Base-by-base conservation (phyloP, 2,329 filamentous ascomycete species). In the Cercospora zeae-maydis region DNA sequence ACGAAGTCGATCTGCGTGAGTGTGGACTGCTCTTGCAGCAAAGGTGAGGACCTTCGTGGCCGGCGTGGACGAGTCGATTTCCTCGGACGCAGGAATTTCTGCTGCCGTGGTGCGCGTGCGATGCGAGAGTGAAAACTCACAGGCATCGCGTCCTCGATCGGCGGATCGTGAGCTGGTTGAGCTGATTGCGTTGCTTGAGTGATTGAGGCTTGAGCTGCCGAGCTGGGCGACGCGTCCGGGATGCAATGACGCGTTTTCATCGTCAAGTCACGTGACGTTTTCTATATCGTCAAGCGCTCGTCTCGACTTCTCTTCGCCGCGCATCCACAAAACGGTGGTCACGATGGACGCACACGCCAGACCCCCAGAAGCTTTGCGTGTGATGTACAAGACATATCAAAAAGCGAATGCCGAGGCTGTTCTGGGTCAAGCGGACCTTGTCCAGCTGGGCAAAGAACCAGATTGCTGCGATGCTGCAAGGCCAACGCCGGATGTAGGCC, bases 351-450 rank as follows among this genome's bases (percentile, higher is more conserved):
- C 92, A 30, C 86, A 93, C 74, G 86, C 92, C 75, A 87, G 88
- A 70, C 91, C 92, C 1, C 90, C 92, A 2, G 85, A 87, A 11
- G 76, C 81, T 55, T 81, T 97, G 68, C 86, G 88, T 65, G 79
- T 83, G 51, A 79, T 86, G 59, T 97, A 92, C 84, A 96, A 96
- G 75, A 79, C 78, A 45, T 91, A 88, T 69, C 86, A 88, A 24
- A 88, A 84, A 66, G 81, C 85, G 37, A 83, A 86, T 0, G 76
- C 82, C 2, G 70, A 77, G 7, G 79, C 80, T 1, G 75, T 90
- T n/a, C 70, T 80, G 6, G 69, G 52, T 1, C 36, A 65, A 9
- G 14, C 57, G 2, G 66, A 59, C 30, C 58, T 70, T 11, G 51
- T 69, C 1, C 66, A 67, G 39, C 57, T 64, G 11, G 33, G 19